Conservation (phyloP, 78 protist genomes). For the Monocercomonoides exilis region DNA sequence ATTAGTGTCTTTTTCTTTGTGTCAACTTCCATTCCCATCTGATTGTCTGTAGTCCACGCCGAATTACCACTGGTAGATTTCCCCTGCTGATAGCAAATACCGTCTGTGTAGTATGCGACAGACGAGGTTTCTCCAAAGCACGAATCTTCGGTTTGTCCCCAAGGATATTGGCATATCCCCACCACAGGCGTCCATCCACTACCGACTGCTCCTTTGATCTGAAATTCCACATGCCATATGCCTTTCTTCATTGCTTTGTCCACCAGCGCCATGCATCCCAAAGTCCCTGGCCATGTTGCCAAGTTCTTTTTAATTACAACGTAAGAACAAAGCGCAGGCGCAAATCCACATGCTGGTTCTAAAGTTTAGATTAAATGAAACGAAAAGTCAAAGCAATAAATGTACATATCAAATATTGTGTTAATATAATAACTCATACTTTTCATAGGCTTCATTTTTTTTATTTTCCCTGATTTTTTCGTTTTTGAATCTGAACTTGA, state of each 20-base stretch:
- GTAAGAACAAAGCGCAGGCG: too few relatives aligned
- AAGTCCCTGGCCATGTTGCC: too few relatives aligned
- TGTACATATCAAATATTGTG: too few relatives aligned
- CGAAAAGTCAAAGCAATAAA: too few relatives aligned
- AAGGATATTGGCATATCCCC: background rate
- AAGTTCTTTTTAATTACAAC: too few relatives aligned
- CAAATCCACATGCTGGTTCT: too few relatives aligned
- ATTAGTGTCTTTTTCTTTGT: background rate
- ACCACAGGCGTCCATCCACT: background rate
- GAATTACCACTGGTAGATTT: background rate
- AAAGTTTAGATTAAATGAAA: too few relatives aligned
- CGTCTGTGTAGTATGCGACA: background rate
- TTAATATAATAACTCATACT: too few relatives aligned
- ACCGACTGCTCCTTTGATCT: background rate
- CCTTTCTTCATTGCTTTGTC: background rate
- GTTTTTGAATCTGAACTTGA: too few relatives aligned
- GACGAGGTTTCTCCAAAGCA: background rate
- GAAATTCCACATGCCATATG: background rate
- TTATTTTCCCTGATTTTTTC: too few relatives aligned
- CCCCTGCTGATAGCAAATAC: background rate
- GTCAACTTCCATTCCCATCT: background rate
- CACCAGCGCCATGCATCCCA: background rate
- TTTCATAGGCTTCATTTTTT: too few relatives aligned
- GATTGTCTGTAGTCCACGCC: background rate
- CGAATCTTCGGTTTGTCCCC: too few relatives aligned